Evolutionary conservation across 805 yeast genomes (phyloP).

Genomic region (Metschnikowia colocasiae): DNA sequence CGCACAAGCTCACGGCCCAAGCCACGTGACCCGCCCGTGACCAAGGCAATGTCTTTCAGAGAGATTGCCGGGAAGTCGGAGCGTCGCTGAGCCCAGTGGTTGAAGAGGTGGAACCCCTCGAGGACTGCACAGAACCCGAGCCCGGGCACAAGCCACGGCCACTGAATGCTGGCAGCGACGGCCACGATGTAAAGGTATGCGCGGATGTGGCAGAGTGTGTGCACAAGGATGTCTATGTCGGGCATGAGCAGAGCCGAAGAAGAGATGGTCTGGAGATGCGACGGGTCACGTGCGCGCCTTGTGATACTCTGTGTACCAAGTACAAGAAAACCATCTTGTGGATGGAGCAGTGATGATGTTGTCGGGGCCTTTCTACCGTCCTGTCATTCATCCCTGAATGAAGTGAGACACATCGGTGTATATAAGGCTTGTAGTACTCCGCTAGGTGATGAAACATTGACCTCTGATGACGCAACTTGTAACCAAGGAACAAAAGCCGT

Average conservation of each 20-base stretch:
- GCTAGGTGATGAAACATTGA: too few relatives aligned
- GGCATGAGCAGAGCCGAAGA: background rate
- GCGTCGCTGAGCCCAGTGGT: background rate
- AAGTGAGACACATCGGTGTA: too few relatives aligned
- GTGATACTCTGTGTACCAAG: too few relatives aligned
- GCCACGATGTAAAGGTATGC: background rate
- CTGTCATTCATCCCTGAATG: too few relatives aligned
- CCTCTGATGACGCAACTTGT: too few relatives aligned
- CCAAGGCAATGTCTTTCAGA: constrained; percentile 24
- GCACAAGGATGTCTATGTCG: background rate
- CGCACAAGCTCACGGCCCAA: constrained; percentile 43
- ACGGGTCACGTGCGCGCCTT: background rate
- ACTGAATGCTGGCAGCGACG: background rate
- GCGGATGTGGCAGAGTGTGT: background rate
- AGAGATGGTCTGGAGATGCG: background rate
- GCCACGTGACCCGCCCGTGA: constrained; percentile 53
- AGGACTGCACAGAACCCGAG: background rate
- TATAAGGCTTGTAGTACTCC: too few relatives aligned
- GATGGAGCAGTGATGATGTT: too few relatives aligned
- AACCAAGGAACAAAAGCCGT: too few relatives aligned
- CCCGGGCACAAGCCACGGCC: background rate
- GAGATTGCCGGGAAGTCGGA: background rate
- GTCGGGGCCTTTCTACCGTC: too few relatives aligned
- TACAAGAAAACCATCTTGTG: too few relatives aligned
- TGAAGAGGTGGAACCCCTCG: background rate